Base-by-base conservation (phyloP, 1,284 basidiomycete species). In the Ceratobasidium sp. region DNA sequence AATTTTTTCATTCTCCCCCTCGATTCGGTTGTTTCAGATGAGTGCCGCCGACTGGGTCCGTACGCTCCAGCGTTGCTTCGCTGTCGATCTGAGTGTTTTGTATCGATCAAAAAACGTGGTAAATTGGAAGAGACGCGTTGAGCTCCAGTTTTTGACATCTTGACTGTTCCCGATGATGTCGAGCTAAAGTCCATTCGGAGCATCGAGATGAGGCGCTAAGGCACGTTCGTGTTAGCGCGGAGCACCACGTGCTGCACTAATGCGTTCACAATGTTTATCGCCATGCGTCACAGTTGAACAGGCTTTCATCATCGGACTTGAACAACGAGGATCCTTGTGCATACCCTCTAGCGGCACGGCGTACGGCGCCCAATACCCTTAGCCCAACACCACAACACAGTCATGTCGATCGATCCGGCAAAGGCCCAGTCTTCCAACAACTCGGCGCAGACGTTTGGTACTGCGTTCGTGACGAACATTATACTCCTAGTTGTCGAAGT, bases 381-480 rank as follows among this genome's bases (percentile, higher is more conserved):
- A 33, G 15, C 65, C 36, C 65, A 53, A 44, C 50, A 41, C 44
- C 56, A 44, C 56, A 71, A 19, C 47, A 15, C 45, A 44, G 24
- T 24, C 44, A 59, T 59, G 67, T 59, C 67, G 17, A 71, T 71
- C 54, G 67, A 71, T 45, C 67, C 67, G n/a, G 33, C 33, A 24
- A 71, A 71, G 54, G 67, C 67, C 1, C 22, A 27, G 19, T 59
- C 67, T 5, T 11, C 53, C 2, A 71, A 48, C 53, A 71, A 71
- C 44, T 59, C 67, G 54, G 57, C 67, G 41, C 67, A 45, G n/a
- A 71, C 67, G 29, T 71, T 71, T 41, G 67, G 67, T 15, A 71
- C 67, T 22, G 67, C 67, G 33, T 71, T 71, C 50, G 67, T 71
- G 53, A 59, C 67, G 24, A 71, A 71, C 24, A 50, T 71, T 71